These are phyloP conservation scores for Metschnikowia borealis DNA, from an alignment of 805 yeast genomes.

Conservation along the genomic window DNA sequence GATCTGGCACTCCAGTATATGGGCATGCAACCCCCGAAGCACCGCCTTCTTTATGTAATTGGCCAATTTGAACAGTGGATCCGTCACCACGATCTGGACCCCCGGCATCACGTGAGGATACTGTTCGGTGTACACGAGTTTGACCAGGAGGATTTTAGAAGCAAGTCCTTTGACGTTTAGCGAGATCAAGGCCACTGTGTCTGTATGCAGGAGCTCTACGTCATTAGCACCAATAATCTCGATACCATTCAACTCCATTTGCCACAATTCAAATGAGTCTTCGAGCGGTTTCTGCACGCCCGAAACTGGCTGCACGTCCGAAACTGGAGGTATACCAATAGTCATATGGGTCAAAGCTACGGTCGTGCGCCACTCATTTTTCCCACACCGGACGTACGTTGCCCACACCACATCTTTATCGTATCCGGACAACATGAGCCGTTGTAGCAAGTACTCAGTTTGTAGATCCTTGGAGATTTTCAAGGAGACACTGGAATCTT, in stretches of 20 bases:
- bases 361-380: slow-evolving; percentile 50
- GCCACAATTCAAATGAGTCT: slow-evolving; percentile 54
- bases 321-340: slow-evolving; percentile 2
- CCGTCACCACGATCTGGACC: slow-evolving; percentile 44
- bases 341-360: slow-evolving; percentile 43
- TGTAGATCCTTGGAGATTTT: slow-evolving; percentile 53
- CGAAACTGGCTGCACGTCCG: background rate
- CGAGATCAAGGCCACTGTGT: slow-evolving; percentile 9
- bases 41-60: slow-evolving; percentile 64
- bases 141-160: slow-evolving; percentile 17
- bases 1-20: slow-evolving; percentile 40
- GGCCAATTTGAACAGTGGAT: slow-evolving; percentile 52
- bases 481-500: slow-evolving; percentile 55
- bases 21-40: slow-evolving; percentile 42
- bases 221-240: slow-evolving; percentile 53
- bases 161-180: slow-evolving; percentile 9
- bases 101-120: slow-evolving; percentile 77
- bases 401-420: slow-evolving; percentile 60
- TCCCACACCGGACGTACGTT: slow-evolving; percentile 37
- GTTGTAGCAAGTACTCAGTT: slow-evolving; percentile 53
- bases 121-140: slow-evolving; percentile 24
- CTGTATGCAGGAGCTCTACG: slow-evolving; percentile 26
- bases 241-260: slow-evolving; percentile 69
- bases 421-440: slow-evolving; percentile 64
- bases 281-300: slow-evolving; percentile 10